A percentile compares a stretch with the other conserved stretches of the same genome.
Conservation (phyloP, 2,329 filamentous ascomycete species). For the Gaeumannomyces sp. region DNA sequence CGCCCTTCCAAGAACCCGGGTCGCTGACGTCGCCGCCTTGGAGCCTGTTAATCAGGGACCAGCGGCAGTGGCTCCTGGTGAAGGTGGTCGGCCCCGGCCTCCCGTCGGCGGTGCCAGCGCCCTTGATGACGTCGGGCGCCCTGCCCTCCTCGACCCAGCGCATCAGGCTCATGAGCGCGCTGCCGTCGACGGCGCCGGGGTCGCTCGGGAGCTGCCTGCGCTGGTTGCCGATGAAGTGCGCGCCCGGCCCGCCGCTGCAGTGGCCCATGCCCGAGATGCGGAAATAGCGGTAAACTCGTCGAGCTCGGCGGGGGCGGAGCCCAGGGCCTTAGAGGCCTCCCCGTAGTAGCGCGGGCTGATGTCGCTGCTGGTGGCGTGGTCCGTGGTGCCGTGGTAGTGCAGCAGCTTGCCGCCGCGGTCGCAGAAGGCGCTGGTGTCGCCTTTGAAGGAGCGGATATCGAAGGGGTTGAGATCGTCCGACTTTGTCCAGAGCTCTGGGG, state of each 20-base stretch:
- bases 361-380: conserved; percentile 36
- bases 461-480: conserved; percentile 17
- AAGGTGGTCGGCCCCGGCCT: conserved; percentile 1
- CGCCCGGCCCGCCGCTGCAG: conserved; percentile 39
- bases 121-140: conserved; percentile 11
- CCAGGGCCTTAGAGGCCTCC: conserved; percentile 30
- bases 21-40: conserved; percentile 10
- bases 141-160: conserved; percentile 13
- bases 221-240: conserved; percentile 32
- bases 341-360: conserved; percentile 43
- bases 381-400: conserved; percentile 37
- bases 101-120: not conserved
- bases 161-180: conserved; percentile 9
- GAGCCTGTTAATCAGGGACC: conserved; percentile 12
- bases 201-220: not conserved
- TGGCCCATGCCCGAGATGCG: conserved; percentile 45
- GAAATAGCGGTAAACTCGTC: conserved; percentile 45
- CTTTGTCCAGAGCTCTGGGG: conserved; percentile 28
- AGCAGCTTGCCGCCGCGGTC: conserved; percentile 38
- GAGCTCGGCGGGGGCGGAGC: conserved; percentile 21
- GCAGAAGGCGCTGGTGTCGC: conserved; percentile 29
- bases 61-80: conserved; percentile 14
- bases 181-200: not conserved
- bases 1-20: conserved; percentile 13
- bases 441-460: conserved; percentile 22